These are phyloP conservation scores for Aspergillus sp. DNA, from an alignment of 2,329 filamentous ascomycete species.

Conservation along the genomic window DNA sequence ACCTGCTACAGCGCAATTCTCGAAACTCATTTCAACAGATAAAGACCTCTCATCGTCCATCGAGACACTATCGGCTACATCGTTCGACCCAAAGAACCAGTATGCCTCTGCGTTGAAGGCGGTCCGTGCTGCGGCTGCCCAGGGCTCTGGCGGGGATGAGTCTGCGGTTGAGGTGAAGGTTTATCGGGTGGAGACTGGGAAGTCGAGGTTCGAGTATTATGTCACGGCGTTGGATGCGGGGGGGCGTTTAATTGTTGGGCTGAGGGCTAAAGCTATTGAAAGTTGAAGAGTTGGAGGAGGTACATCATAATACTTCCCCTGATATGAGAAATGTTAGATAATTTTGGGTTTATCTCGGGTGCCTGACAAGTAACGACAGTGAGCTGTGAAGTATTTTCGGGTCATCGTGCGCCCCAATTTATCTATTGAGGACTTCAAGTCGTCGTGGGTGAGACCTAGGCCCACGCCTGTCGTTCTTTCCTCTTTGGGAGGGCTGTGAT, in stretches of 20 bases:
- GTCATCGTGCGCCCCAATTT: no score
- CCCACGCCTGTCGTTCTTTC: no score
- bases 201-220: slow-evolving; percentile 74
- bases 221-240: slow-evolving; percentile 64
- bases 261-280: slow-evolving; percentile 77
- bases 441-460: no score
- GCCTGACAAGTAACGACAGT: no score
- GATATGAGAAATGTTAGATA: neutral
- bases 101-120: slow-evolving; percentile 58
- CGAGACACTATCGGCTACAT: slow-evolving; percentile 63
- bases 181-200: slow-evolving; percentile 66
- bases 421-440: no score
- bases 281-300: slow-evolving; percentile 41
- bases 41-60: slow-evolving; percentile 42
- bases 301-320: neutral
- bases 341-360: no score
- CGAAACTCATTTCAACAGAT: slow-evolving; percentile 56
- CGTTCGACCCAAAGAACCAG: slow-evolving; percentile 71
- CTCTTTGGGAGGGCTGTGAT: neutral
- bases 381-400: no score
- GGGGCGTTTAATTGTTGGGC: slow-evolving; percentile 67
- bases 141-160: slow-evolving; percentile 30
- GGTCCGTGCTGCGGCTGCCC: slow-evolving; percentile 47
- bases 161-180: slow-evolving; percentile 65
- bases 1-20: slow-evolving; percentile 62